Evolutionary conservation across 2,329 filamentous ascomycete genomes (phyloP).

Genomic region (Scleromitrula shiraiana): DNA sequence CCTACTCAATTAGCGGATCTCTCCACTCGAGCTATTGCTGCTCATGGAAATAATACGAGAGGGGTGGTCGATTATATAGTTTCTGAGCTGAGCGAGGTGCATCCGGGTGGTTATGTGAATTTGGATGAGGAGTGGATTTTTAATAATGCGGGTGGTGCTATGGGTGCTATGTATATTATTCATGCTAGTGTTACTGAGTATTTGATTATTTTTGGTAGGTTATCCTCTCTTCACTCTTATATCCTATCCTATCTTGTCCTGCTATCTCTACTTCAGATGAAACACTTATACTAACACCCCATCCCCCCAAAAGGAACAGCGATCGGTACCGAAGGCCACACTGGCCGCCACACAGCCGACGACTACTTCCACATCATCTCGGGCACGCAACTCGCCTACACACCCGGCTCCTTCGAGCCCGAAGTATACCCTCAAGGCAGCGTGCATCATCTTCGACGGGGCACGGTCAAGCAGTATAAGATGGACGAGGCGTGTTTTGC

Average conservation of each 20-base stretch:
- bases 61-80: constrained; percentile 64
- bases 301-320: constrained; percentile 47
- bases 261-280: not conserved
- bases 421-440: constrained; percentile 63
- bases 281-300: not conserved
- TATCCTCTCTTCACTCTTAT: too few species aligned
- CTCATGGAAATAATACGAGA: constrained; percentile 68
- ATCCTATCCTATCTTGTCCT: too few species aligned
- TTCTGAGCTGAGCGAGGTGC: constrained; percentile 50
- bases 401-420: constrained; percentile 56
- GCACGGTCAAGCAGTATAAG: constrained; percentile 72
- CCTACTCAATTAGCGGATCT: constrained; percentile 61
- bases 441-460: constrained; percentile 65
- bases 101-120: constrained; percentile 49
- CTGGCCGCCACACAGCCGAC: constrained; percentile 81
- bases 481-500: constrained; percentile 73
- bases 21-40: constrained; percentile 53
- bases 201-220: constrained; percentile 79
- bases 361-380: constrained; percentile 90
- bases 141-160: constrained; percentile 85
- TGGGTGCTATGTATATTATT: constrained; percentile 87
- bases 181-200: constrained; percentile 89
- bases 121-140: constrained; percentile 77
- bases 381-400: constrained; percentile 70
- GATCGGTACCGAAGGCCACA: constrained; percentile 80